These are phyloP conservation scores for Verbascum thapsus DNA, from an alignment of 257 asterid genomes.

Conservation along the genomic window DNA sequence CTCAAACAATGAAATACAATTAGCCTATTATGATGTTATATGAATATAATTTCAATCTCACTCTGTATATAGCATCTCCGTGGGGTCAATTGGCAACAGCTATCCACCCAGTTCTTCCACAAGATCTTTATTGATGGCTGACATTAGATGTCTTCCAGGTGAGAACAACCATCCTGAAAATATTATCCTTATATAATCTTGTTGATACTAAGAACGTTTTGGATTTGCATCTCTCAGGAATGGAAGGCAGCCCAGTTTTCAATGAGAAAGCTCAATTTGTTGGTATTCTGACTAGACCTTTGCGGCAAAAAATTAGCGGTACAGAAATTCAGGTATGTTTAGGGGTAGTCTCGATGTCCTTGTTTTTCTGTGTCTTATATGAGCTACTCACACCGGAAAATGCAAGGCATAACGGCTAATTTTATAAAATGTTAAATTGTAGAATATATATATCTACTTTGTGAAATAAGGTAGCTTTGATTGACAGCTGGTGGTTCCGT, in stretches of 20 bases:
- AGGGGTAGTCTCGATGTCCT: conserved; percentile 21
- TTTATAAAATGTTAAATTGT: conserved; percentile 11
- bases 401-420: conserved; percentile 13
- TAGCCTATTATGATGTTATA: conserved; percentile 15
- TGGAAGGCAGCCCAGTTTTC: conserved; percentile 98
- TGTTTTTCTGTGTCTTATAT: conserved; percentile 18
- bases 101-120: conserved; percentile 65
- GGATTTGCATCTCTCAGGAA: conserved; percentile 61
- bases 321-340: conserved; percentile 87
- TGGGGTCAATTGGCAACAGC: conserved; percentile 87
- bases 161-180: conserved; percentile 39
- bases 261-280: conserved; percentile 68
- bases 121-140: conserved; percentile 86
- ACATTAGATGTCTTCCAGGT: conserved; percentile 98
- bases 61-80: conserved; percentile 65
- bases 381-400: conserved; percentile 20
- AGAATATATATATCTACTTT: conserved; percentile 23
- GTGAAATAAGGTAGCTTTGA: conserved; percentile 33
- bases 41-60: conserved; percentile 20
- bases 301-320: conserved; percentile 81
- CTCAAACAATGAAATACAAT: background rate
- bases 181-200: conserved; percentile 27
- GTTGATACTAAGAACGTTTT: conserved; percentile 34
- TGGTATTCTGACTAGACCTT: conserved; percentile 82
- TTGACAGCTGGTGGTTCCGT: conserved; percentile 93